A percentile compares a stretch with the other conserved stretches of the same genome.
These are phyloP conservation scores for Stentor roeselii DNA, from an alignment of 73 alveolate species.

Conservation along the genomic window DNA sequence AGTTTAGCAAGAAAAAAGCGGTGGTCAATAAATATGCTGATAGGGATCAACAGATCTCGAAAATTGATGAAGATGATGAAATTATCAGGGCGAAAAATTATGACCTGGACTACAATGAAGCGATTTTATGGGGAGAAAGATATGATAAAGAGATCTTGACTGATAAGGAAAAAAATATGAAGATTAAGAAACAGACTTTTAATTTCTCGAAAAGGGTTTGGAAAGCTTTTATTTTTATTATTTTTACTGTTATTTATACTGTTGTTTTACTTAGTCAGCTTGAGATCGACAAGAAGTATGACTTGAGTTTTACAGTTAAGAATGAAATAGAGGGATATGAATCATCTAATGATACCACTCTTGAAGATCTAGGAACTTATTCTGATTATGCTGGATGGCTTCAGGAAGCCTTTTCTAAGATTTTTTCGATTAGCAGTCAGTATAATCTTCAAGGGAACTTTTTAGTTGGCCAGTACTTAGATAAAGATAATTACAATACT, in stretches of 20 bases:
- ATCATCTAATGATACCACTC: neutral
- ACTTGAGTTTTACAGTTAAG: neutral
- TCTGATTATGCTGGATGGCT: neutral
- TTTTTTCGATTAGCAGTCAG: neutral
- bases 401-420: neutral
- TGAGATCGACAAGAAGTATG: neutral
- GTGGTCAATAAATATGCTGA: conserved; percentile 1
- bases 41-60: neutral
- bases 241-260: conserved; percentile 14
- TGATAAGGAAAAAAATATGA: neutral
- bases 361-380: neutral
- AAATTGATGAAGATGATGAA: conserved; percentile 10
- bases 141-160: conserved; percentile 10
- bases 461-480: neutral
- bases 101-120: neutral
- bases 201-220: neutral
- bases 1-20: neutral
- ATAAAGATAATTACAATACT: neutral
- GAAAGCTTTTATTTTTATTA: conserved; percentile 13
- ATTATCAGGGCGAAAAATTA: conserved; percentile 11
- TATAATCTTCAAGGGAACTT: neutral
- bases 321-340: neutral
- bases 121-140: conserved; percentile 11
- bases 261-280: neutral
- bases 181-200: neutral